phyloP scores from a whole-genome alignment of 352 stramenopile genomes.

The Phytophthora pinifolia region DNA sequence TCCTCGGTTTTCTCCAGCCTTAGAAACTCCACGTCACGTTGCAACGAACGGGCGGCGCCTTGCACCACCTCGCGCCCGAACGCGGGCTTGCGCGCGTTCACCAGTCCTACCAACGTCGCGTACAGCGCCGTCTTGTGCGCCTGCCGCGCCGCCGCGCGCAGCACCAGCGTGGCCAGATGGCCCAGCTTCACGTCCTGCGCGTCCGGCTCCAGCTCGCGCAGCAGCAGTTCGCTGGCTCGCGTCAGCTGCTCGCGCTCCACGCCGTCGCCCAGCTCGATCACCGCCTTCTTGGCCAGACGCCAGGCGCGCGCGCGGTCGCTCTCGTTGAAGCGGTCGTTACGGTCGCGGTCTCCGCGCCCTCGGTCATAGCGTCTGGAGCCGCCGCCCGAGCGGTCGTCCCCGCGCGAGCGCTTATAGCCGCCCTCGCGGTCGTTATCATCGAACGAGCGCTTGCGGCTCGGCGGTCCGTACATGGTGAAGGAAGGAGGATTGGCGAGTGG shows the following conservation, averaged over 20 bases:
- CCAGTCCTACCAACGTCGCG: conserved; percentile 62
- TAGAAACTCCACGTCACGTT: conserved; percentile 68
- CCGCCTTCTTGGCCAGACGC: conserved; percentile 72
- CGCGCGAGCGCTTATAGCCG: conserved; percentile 62
- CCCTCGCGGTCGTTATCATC: conserved; percentile 48
- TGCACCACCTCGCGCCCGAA: conserved; percentile 63
- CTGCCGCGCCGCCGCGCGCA: conserved; percentile 53
- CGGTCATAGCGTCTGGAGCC: conserved; percentile 35
- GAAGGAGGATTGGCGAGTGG: too few species aligned
- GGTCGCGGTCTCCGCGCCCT: conserved; percentile 22
- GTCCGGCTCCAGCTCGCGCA: conserved; percentile 55
- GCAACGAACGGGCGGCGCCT: conserved; percentile 33
- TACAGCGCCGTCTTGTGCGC: conserved; percentile 77
- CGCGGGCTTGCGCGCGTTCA: conserved; percentile 56
- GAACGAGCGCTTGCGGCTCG: conserved; percentile 64
- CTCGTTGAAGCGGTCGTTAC: conserved; percentile 41
- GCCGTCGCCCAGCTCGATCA: conserved; percentile 71
- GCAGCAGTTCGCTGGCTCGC: conserved; percentile 41
- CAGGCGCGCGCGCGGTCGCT: conserved; percentile 69
- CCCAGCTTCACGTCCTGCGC: conserved; percentile 57
- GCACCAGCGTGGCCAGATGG: conserved; percentile 53
- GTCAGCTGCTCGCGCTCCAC: conserved; percentile 54
- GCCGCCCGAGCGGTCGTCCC: conserved; percentile 41
- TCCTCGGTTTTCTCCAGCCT: conserved; percentile 30
- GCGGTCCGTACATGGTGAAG: conserved; percentile 24